These are phyloP conservation scores for Stramenopiles sp. DNA, from an alignment of 352 stramenopile species.

Conservation along the genomic window DNA sequence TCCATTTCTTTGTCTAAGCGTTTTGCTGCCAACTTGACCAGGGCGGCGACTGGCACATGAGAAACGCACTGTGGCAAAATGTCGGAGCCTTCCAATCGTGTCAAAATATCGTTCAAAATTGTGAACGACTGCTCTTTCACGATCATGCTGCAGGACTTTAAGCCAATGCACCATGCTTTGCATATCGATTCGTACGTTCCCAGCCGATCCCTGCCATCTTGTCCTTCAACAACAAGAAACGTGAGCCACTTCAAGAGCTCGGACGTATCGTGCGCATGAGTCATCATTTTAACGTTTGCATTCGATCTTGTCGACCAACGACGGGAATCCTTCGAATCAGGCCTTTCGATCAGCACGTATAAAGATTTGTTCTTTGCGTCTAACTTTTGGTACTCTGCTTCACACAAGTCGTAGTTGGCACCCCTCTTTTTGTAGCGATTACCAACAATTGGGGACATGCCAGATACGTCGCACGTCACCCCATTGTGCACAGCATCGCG, in stretches of 20 bases:
- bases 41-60: neutral
- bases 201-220: too few relatives aligned
- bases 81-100: neutral
- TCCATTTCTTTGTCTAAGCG: neutral
- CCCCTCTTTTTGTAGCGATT: neutral
- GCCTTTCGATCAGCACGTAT: neutral
- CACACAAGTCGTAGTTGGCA: neutral
- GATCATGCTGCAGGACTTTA: neutral
- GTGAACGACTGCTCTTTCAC: neutral
- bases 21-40: neutral
- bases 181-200: too few relatives aligned
- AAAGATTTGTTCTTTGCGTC: neutral
- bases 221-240: too few relatives aligned
- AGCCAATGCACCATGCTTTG: neutral
- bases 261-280: too few relatives aligned
- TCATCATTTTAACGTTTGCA: too few relatives aligned
- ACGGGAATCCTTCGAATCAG: too few relatives aligned
- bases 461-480: neutral
- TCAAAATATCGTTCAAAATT: neutral
- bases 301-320: too few relatives aligned
- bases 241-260: too few relatives aligned
- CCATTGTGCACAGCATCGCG: neutral
- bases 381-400: neutral
- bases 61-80: neutral
- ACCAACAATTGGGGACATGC: neutral